A percentile compares a stretch with the other conserved stretches of the same genome.
Conservation (phyloP, 805 yeast genomes). For the Ogataea trehaloabstinens region DNA sequence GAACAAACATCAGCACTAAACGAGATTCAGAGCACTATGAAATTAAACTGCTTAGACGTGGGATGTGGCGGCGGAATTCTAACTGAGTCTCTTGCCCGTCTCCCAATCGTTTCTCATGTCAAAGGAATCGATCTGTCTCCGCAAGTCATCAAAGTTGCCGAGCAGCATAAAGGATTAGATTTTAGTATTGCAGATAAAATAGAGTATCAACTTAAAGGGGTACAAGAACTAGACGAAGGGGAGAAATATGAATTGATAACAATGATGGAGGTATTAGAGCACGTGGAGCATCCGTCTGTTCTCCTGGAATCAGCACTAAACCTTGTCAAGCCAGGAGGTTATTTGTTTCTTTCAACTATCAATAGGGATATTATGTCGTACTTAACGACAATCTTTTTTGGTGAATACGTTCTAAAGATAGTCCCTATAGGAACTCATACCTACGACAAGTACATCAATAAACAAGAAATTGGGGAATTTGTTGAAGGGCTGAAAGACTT, state of each 20-base stretch:
- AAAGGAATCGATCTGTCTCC: constrained; percentile 82
- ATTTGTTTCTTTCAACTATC: constrained; percentile 85
- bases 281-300: constrained; percentile 80
- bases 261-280: constrained; percentile 93
- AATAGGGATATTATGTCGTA: constrained; percentile 85
- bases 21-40: constrained; percentile 33
- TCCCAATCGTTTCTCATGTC: constrained; percentile 60
- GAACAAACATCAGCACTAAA: constrained; percentile 52
- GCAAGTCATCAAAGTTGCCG: constrained; percentile 81
- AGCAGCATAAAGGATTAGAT: constrained; percentile 62
- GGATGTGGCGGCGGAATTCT: constrained; percentile 99
- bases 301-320: constrained; percentile 67
- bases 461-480: constrained; percentile 68
- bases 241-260: constrained; percentile 74
- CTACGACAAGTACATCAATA: constrained; percentile 79
- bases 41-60: constrained; percentile 68
- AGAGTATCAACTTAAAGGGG: constrained; percentile 54
- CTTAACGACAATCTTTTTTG: constrained; percentile 90
- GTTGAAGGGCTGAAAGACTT: constrained; percentile 45
- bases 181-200: constrained; percentile 53
- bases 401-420: constrained; percentile 71
- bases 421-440: constrained; percentile 96
- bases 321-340: constrained; percentile 76
- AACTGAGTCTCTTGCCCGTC: constrained; percentile 81
- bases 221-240: constrained; percentile 52